Evolutionary conservation across 352 stramenopile genomes (phyloP), one percentile per base, ranked within the genome.

Genomic region (Thraustotheca clavata): DNA sequence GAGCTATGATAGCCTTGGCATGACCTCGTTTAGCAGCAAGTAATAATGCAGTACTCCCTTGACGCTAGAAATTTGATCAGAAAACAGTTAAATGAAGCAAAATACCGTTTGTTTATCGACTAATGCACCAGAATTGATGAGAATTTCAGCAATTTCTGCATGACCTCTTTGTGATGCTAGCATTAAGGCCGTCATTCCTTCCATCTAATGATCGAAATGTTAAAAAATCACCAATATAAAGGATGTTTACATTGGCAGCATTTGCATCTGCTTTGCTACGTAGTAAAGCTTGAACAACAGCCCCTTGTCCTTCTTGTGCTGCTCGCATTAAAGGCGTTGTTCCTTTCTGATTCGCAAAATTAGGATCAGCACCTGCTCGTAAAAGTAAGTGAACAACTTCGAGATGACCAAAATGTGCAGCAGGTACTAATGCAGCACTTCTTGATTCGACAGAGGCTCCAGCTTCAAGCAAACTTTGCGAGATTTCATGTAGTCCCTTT

Each of bases 131-230:
- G 86, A 80, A 11, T 82, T 77, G 68, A 94, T 89, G 16, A 94
- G 67, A 32, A 81, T 88, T 6, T 83, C 89, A 16, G 83, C 83
- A 27, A 94, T 94, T 22, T 71, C 74, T 1, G 86, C 86, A 59
- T 94, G 86, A 1, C 86, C 86, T 14, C 86, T 79, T 68, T 94
- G 86, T 0, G 86, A 81, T 27, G 86, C 86, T 9, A 94, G 67
- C 86, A 94, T 94, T 11, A 94, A 63, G 24, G 86, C 83, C 31
- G 86, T 94, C 86, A 94, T 94, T 29, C 83, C 83, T 77, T 94
- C 86, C 50, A 91, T 93, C 75, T 83, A 57, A 22, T 8, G 22
- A 36, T 27, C 18, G 29, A 0, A 16, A 68, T 29, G 7, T 24
- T 61, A 16, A 24, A 22, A n/a, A 16, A 7, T 6, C n/a, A 20